A percentile compares a stretch with the other conserved stretches of the same genome.
phyloP scores from a whole-genome alignment of 352 stramenopile genomes.

The Phytophthora idaei region DNA sequence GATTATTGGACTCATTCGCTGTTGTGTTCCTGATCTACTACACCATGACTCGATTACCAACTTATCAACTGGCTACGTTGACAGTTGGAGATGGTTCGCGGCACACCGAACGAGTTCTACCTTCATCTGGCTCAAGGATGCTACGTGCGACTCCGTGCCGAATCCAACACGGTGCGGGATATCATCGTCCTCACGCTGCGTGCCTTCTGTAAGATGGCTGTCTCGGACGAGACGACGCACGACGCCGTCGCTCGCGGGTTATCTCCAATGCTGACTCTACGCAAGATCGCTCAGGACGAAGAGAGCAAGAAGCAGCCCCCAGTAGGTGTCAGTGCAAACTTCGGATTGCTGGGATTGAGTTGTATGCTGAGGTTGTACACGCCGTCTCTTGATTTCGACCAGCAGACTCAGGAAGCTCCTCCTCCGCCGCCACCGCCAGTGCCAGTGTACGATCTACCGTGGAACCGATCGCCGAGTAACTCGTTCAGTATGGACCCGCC shows the following conservation, averaged over 20 bases:
- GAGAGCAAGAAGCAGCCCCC: slow-evolving; percentile 46
- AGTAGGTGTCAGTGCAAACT: slow-evolving; percentile 56
- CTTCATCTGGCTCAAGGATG: slow-evolving; percentile 61
- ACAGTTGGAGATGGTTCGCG: slow-evolving; percentile 64
- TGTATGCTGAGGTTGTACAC: slow-evolving; percentile 65
- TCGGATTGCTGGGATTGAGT: slow-evolving; percentile 50
- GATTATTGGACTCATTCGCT: slow-evolving; percentile 1
- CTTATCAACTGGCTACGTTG: not conserved
- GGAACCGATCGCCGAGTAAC: slow-evolving; percentile 53
- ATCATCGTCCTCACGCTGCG: slow-evolving; percentile 85
- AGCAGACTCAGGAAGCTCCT: slow-evolving; percentile 42
- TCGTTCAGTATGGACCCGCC: slow-evolving; percentile 30
- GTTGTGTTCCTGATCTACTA: not conserved
- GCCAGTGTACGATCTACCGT: slow-evolving; percentile 59
- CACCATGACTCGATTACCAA: no score
- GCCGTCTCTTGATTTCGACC: slow-evolving; percentile 52
- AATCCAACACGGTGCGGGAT: slow-evolving; percentile 76
- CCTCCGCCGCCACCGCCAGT: slow-evolving; percentile 18
- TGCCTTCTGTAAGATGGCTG: slow-evolving; percentile 69
- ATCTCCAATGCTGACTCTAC: slow-evolving; percentile 72
- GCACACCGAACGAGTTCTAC: slow-evolving; percentile 69
- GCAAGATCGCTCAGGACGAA: slow-evolving; percentile 55
- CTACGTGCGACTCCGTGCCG: slow-evolving; percentile 72
- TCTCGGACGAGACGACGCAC: slow-evolving; percentile 53
- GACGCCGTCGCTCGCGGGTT: slow-evolving; percentile 53